Conservation (phyloP, 208 protist species). For the Trypanosoma caninum region DNA sequence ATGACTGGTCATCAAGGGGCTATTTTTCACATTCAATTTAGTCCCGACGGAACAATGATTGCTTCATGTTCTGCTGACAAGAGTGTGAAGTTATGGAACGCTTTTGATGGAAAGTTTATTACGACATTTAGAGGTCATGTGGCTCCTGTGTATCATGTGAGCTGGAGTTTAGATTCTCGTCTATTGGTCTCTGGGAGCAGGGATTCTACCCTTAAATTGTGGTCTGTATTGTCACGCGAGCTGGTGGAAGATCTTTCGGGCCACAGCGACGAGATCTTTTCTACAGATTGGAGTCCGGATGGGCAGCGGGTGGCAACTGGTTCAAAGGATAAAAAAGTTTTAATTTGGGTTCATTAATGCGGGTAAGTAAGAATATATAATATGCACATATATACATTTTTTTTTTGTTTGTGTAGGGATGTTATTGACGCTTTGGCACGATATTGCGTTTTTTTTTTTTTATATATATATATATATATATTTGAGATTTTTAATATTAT, state of each 20-base stretch:
- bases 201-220: slow-evolving; percentile 97
- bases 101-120: slow-evolving; percentile 88
- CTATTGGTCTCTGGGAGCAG: slow-evolving; percentile 94
- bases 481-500: too few relatives aligned
- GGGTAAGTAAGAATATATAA: too few relatives aligned
- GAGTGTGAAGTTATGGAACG: slow-evolving; percentile 97
- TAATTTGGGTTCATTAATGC: slow-evolving; percentile 85
- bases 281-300: slow-evolving; percentile 98
- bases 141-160: slow-evolving; percentile 96
- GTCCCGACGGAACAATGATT: slow-evolving; percentile 96
- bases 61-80: slow-evolving; percentile 98
- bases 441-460: too few relatives aligned
- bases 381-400: slow-evolving; percentile 3
- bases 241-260: slow-evolving; percentile 96
- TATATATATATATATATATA: too few relatives aligned
- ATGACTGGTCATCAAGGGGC: slow-evolving; percentile 93
- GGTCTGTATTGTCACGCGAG: slow-evolving; percentile 91
- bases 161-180: slow-evolving; percentile 94
- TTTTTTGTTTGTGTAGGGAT: neutral
- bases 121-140: slow-evolving; percentile 95
- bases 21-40: slow-evolving; percentile 97
- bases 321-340: slow-evolving; percentile 95
- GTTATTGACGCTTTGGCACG: too few relatives aligned
- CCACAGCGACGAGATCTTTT: slow-evolving; percentile 96
- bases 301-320: slow-evolving; percentile 95